Percentiles rank a stretch among this genome's conserved stretches.
phyloP scores from a whole-genome alignment of 768 basidiomycete species.

The Cystobasidium onofrii region DNA sequence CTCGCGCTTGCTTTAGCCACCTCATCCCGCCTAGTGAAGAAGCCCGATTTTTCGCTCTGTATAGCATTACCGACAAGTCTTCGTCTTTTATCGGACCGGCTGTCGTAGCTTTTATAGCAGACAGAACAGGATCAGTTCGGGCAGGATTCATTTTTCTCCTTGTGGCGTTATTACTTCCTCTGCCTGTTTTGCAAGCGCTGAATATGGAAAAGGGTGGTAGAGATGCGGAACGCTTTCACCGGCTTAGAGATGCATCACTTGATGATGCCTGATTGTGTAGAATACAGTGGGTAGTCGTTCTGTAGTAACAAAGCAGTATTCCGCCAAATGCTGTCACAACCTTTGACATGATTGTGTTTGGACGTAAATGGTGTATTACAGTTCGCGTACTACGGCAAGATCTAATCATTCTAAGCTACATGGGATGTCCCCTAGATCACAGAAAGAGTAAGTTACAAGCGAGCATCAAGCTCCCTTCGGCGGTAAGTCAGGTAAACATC shows the following conservation, averaged over 20 bases:
- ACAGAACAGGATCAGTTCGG: conserved; percentile 61
- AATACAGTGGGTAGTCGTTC: too few relatives aligned
- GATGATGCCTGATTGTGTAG: too few relatives aligned
- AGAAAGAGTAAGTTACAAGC: not conserved
- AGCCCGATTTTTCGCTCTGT: conserved; percentile 76
- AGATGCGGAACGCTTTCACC: conserved; percentile 48
- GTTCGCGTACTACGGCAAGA: too few relatives aligned
- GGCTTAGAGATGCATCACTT: too few relatives aligned
- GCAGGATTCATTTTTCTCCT: conserved; percentile 44
- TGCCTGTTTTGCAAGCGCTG: conserved; percentile 60
- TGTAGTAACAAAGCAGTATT: too few relatives aligned
- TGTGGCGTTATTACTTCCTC: conserved; percentile 66
- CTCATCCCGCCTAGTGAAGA: conserved; percentile 80
- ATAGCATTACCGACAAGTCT: conserved; percentile 67
- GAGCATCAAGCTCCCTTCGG: not conserved
- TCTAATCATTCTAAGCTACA: too few relatives aligned
- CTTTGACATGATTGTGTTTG: too few relatives aligned
- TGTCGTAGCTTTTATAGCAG: conserved; percentile 77
- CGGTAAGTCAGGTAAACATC: conserved; percentile 39
- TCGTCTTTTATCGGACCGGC: conserved; percentile 86
- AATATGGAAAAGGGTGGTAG: conserved; percentile 61
- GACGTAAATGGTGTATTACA: too few relatives aligned
- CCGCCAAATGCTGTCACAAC: too few relatives aligned
- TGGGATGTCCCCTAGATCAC: too few relatives aligned
- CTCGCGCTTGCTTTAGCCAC: conserved; percentile 76